Evolutionary conservation across 2,329 filamentous ascomycete genomes (phyloP), one percentile per base, ranked within the genome.

Genomic region (Teratosphaeria nubilosa): DNA sequence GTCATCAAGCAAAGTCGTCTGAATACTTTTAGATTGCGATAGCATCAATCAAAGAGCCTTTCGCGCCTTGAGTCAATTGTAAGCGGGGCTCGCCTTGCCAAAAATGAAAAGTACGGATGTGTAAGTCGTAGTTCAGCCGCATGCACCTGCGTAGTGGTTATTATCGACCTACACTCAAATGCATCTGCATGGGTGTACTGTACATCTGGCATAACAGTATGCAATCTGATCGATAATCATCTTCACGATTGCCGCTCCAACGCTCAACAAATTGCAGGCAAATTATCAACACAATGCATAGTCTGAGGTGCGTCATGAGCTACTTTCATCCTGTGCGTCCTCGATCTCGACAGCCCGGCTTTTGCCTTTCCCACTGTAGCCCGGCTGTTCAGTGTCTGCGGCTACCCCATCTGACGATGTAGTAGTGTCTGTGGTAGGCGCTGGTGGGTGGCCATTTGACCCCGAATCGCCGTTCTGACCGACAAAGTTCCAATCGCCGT

Each of bases 341-440:
- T 77, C 75, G 14, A 77, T 68, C 30, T 74, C 73, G 1, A 72
- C 71, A 24, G 74, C 70, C 54, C 64, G 69, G 5, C 63, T 69
- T 58, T 73, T 74, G 16, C 71, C 69, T 62, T 74, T 72, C 27
- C 64, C 68, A 27, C 58, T 62, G 34, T 65, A 63, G 41, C 57
- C 53, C 32, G 58, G 34, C 55, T 54, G 31, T 30, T 30, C 32
- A 54, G 27, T 54, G 16, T 13, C 31, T 13, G 27, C n/a, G n/a
- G 41, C 6, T 22, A n/a, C n/a, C 16, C 41, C 41, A 16, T 53
- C 25, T 14, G 22, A 53, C 14, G 6, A 31, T 14, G 10, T 34
- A n/a, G 22, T 22, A 20, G 51, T 53, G 7, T 57, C 57, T 27
- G 9, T 20, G 20, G 50, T 27, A n/a, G 41, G 20, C 27, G 52